Percentiles rank a stretch among this genome's conserved stretches.
Evolutionary conservation across 352 stramenopile species (phyloP).

Genomic region (Globisporangium viniferum): DNA sequence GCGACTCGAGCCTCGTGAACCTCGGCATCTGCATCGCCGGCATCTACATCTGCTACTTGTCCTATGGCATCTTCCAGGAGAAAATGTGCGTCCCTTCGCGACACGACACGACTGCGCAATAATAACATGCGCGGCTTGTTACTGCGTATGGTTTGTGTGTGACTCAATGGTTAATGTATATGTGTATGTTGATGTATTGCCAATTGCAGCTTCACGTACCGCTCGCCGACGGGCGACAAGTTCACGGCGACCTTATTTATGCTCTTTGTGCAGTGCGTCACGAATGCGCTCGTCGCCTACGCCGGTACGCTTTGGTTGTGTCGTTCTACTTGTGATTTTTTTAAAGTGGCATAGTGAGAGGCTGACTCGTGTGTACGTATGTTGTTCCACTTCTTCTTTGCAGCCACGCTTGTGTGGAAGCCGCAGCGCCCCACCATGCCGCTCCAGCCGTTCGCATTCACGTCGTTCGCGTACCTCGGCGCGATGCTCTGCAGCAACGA

Average conservation of each 20-base stretch:
- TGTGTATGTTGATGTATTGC: not conserved
- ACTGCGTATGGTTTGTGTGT: not conserved
- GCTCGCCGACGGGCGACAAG: slow-evolving; percentile 72
- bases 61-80: slow-evolving; percentile 92
- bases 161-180: not conserved
- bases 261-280: slow-evolving; percentile 91
- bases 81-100: slow-evolving; percentile 73
- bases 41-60: slow-evolving; percentile 93
- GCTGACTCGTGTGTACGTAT: not conserved
- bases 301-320: slow-evolving; percentile 23
- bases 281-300: slow-evolving; percentile 86
- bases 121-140: not conserved
- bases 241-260: slow-evolving; percentile 92
- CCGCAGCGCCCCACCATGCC: slow-evolving; percentile 66
- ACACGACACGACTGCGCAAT: not conserved
- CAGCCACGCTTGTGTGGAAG: slow-evolving; percentile 83
- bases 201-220: slow-evolving; percentile 79
- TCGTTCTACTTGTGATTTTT: not conserved
- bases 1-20: slow-evolving; percentile 75
- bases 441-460: slow-evolving; percentile 82
- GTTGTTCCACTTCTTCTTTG: not conserved
- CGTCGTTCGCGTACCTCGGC: slow-evolving; percentile 86
- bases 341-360: not conserved
- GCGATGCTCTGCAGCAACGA: slow-evolving; percentile 92
- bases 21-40: slow-evolving; percentile 81